phyloP scores from a whole-genome alignment of 495 filamentous ascomycete species.

The Xylaria cubensis region DNA sequence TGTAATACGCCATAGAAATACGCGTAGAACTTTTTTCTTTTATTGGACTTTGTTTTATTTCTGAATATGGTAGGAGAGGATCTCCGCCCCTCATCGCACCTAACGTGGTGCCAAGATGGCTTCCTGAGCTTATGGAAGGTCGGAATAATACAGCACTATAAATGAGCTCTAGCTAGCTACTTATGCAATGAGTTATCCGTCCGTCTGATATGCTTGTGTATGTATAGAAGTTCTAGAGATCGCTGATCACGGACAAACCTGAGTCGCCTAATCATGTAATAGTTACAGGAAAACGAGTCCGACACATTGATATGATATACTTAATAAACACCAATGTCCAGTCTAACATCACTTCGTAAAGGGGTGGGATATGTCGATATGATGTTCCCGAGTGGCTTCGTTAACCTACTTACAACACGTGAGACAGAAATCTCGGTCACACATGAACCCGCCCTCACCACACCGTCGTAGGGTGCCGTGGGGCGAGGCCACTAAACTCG shows the following conservation, averaged over 20 bases:
- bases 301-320: background rate
- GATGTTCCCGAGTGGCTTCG: background rate
- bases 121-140: background rate
- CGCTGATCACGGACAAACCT: background rate
- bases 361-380: background rate
- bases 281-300: background rate
- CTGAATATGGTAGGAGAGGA: background rate
- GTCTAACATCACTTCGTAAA: background rate
- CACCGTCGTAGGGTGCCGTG: constrained; percentile 52
- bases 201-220: background rate
- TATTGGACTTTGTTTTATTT: background rate
- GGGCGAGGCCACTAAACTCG: constrained; percentile 46
- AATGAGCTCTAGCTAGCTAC: background rate
- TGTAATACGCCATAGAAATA: too few species aligned
- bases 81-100: background rate
- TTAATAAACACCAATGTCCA: background rate
- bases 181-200: background rate
- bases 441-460: constrained; percentile 54
- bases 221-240: background rate
- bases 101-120: background rate
- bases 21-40: background rate
- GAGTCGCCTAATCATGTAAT: background rate
- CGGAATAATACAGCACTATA: background rate
- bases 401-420: constrained; percentile 42
- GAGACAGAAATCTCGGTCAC: constrained; percentile 57